These are phyloP conservation scores for Venturia asperata DNA, from an alignment of 2,329 filamentous ascomycete species.

Conservation along the genomic window DNA sequence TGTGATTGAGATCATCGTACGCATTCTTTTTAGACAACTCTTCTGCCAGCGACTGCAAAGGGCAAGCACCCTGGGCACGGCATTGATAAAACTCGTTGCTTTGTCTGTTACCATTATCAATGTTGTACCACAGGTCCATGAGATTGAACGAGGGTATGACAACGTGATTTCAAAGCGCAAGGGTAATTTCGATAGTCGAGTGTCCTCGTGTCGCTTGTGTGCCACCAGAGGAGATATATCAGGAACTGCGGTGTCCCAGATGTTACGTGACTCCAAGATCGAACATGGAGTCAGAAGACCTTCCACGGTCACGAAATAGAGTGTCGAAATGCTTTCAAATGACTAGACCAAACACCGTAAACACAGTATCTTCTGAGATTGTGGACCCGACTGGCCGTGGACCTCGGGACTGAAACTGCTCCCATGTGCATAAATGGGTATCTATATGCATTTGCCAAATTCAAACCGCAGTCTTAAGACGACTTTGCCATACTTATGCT, in stretches of 20 bases:
- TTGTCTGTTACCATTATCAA: not conserved
- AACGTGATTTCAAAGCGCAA: not conserved
- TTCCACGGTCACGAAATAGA: not conserved
- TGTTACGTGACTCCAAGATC: not conserved
- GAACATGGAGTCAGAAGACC: not conserved
- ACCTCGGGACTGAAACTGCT: not conserved
- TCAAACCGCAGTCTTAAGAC: not conserved
- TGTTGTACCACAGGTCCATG: not conserved
- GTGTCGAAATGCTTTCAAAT: not conserved
- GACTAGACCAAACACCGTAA: not conserved
- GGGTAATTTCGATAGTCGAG: not conserved
- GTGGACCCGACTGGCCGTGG: not conserved
- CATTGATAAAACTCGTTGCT: not conserved
- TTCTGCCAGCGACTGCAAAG: not conserved
- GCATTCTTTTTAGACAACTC: not conserved
- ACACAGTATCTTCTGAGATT: not conserved
- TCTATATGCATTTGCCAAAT: constrained; percentile 1
- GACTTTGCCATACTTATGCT: not conserved
- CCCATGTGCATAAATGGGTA: not conserved
- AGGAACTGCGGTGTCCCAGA: not conserved
- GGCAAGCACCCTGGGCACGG: not conserved
- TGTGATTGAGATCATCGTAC: not conserved
- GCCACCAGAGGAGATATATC: not conserved
- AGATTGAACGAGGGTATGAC: not conserved
- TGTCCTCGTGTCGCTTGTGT: not conserved